Evolutionary conservation across 305 asterid genomes (phyloP).

Genomic region (Galium porrigens): DNA sequence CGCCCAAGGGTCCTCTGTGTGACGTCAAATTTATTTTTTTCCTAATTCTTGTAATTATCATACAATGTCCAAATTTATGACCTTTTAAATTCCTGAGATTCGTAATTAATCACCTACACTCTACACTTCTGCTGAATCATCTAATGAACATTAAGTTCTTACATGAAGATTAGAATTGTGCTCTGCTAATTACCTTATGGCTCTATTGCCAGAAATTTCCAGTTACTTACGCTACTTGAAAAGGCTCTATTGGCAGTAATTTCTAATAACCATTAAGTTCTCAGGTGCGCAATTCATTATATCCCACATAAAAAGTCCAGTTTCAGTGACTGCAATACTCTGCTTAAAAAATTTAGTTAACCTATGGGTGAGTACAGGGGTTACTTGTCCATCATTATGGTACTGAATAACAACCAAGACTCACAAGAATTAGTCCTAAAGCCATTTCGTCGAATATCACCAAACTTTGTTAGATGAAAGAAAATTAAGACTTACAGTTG

Average conservation of each 20-base stretch:
- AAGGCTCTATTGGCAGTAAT: too few species aligned
- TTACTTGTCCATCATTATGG: background rate
- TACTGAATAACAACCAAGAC: background rate
- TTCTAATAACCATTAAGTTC: too few species aligned
- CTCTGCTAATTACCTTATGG: background rate
- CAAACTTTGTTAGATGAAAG: background rate
- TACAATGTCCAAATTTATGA: background rate
- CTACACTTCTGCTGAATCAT: too few species aligned
- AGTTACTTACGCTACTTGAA: background rate
- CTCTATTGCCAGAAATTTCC: background rate
- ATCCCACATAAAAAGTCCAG: too few species aligned
- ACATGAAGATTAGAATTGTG: background rate
- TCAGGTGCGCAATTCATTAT: too few species aligned
- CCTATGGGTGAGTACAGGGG: background rate
- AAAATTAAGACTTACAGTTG: conserved; percentile 53
- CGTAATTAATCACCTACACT: too few species aligned
- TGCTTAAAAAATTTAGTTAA: too few species aligned
- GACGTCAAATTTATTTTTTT: background rate
- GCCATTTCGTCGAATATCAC: background rate
- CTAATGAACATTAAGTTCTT: too few species aligned
- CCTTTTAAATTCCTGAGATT: background rate
- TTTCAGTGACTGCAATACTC: too few species aligned
- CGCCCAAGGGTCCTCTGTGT: background rate
- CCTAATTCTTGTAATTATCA: background rate
- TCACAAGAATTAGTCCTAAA: background rate